A percentile compares a stretch with the other conserved stretches of the same genome.
Evolutionary conservation across 441 rosid species (phyloP).

Genomic region (Populus trichocarpa): DNA sequence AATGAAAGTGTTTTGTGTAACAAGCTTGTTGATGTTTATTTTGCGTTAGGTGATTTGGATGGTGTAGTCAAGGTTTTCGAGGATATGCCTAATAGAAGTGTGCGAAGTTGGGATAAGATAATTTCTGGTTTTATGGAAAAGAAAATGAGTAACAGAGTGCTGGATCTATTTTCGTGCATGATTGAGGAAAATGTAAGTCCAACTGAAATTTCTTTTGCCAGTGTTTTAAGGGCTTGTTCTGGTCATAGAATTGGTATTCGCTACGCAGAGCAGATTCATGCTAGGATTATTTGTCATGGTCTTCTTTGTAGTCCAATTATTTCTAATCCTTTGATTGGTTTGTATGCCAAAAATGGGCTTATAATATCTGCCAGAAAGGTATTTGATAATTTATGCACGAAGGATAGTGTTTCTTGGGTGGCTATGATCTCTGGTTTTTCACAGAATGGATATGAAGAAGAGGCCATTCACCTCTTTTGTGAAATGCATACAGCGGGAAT

Average conservation of each 20-base stretch:
- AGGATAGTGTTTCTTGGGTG: conserved; percentile 83
- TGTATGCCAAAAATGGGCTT: conserved; percentile 63
- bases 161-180: conserved; percentile 42
- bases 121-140: conserved; percentile 40
- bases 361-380: conserved; percentile 48
- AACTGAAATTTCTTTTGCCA: conserved; percentile 41
- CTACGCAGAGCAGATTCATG: conserved; percentile 62
- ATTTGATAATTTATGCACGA: conserved; percentile 47
- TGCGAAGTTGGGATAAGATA: conserved; percentile 54
- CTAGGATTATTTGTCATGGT: conserved; percentile 56
- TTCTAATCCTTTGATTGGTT: conserved; percentile 68
- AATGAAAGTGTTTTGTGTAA: conserved; percentile 34
- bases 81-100: conserved; percentile 56
- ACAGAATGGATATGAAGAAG: conserved; percentile 54
- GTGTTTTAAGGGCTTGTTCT: conserved; percentile 52
- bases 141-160: conserved; percentile 32
- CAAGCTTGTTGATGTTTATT: conserved; percentile 46
- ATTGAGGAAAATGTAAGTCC: conserved; percentile 39
- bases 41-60: conserved; percentile 38
- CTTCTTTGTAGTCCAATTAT: conserved; percentile 38
- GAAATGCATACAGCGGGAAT: conserved; percentile 57
- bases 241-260: conserved; percentile 30
- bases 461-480: conserved; percentile 56
- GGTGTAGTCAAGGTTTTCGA: conserved; percentile 57
- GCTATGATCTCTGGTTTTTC: conserved; percentile 81